A percentile compares a stretch with the other conserved stretches of the same genome.
phyloP scores from a whole-genome alignment of 768 basidiomycete species.

The Calocybe cyanea region DNA sequence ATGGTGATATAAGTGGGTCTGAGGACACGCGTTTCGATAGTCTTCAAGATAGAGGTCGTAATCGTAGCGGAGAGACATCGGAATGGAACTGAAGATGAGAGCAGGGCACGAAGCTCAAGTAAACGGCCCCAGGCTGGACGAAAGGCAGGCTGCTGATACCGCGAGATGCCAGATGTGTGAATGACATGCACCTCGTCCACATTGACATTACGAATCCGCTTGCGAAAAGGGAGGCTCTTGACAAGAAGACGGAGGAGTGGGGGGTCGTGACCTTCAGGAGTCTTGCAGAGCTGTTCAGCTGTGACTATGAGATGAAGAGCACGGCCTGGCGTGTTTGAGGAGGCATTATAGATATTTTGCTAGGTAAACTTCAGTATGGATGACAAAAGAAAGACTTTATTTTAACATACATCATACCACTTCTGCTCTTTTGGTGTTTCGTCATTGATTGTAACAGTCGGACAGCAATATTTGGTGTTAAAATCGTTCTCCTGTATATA shows the following conservation, averaged over 20 bases:
- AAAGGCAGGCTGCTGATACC: constrained; percentile 18
- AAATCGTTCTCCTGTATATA: constrained; percentile 15
- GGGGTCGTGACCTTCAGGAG: constrained; percentile 15
- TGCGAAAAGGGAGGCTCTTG: constrained; percentile 3
- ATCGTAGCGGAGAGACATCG: constrained; percentile 19
- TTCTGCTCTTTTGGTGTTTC: constrained; percentile 16
- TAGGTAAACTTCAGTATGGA: not conserved
- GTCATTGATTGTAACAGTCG: constrained; percentile 21
- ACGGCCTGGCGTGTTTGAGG: not conserved
- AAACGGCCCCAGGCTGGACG: constrained; percentile 21
- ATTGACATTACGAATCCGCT: constrained; percentile 9
- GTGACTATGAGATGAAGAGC: constrained; percentile 17
- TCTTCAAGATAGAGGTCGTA: constrained; percentile 20
- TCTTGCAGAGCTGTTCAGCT: constrained; percentile 18
- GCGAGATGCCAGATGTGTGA: constrained; percentile 17
- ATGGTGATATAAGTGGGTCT: constrained; percentile 9
- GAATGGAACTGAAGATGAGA: constrained; percentile 10
- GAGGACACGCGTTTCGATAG: constrained; percentile 14
- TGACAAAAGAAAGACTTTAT: too few relatives aligned
- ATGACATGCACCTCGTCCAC: constrained; percentile 25
- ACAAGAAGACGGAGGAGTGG: constrained; percentile 6
- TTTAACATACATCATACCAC: constrained; percentile 17
- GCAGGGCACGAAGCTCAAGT: constrained; percentile 13
- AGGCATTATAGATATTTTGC: constrained; percentile 10
- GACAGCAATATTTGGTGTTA: constrained; percentile 13